Conservation (phyloP, 495 filamentous ascomycete species). For the Penicillium coprophilum region DNA sequence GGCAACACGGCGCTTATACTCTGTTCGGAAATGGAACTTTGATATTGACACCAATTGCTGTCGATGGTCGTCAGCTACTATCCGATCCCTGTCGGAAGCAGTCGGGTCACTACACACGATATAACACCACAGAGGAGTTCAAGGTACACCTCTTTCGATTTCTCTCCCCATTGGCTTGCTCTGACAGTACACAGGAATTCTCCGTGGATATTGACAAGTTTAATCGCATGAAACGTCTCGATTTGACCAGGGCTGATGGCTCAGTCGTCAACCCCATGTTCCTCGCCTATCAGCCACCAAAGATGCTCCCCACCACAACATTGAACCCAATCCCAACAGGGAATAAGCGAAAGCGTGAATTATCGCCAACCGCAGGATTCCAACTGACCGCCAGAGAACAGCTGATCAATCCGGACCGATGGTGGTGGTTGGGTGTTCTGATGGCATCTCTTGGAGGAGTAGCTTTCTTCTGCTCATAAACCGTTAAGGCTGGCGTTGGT, state of each 20-base stretch:
- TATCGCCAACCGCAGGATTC: slow-evolving; percentile 12
- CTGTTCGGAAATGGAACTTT: slow-evolving; percentile 59
- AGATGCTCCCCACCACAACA: slow-evolving; percentile 73
- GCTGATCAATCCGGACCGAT: slow-evolving; percentile 54
- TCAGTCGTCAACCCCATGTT: slow-evolving; percentile 72
- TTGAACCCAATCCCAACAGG: slow-evolving; percentile 55
- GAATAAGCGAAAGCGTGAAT: slow-evolving; percentile 22
- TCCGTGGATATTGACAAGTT: slow-evolving; percentile 61
- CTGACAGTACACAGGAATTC: slow-evolving; percentile 54
- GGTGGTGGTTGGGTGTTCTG: slow-evolving; percentile 71
- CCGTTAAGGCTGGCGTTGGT: not conserved
- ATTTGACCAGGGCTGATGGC: slow-evolving; percentile 65
- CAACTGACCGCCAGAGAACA: slow-evolving; percentile 43
- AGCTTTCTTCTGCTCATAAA: slow-evolving; percentile 37
- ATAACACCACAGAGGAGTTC: slow-evolving; percentile 66
- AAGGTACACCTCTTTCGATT: slow-evolving; percentile 44
- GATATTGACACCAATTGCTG: slow-evolving; percentile 58
- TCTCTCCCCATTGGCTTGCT: not conserved
- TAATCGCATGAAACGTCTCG: slow-evolving; percentile 61
- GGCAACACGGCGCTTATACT: slow-evolving; percentile 69
- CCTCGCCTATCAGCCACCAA: slow-evolving; percentile 63
- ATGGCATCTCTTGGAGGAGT: slow-evolving; percentile 61
- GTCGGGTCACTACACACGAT: slow-evolving; percentile 61
- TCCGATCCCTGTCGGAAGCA: slow-evolving; percentile 63
- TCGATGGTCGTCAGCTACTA: slow-evolving; percentile 70